Evolutionary conservation across 1,284 basidiomycete species (phyloP), one percentile per base, ranked within the genome.

Genomic region (Coriolopsis trogii): DNA sequence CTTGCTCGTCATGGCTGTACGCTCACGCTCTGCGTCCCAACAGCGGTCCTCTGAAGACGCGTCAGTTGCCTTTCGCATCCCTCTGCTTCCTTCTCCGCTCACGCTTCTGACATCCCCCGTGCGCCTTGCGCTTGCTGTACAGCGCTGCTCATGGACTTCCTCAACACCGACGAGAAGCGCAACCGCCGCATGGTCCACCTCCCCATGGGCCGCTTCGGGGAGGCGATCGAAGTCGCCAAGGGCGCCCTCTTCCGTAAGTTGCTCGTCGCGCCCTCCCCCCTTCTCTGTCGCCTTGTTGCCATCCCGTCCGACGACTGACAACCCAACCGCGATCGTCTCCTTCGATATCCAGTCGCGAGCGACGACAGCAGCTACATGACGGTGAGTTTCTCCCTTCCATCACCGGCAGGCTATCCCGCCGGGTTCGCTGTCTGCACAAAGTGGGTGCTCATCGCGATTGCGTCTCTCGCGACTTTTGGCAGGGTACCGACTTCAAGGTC

Each of bases 61-160:
- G 90, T 92, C 70, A 72, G 87, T 68, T 15, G 25, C 26, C 16
- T 8, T 41, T 31, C 30, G 9, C 25, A 3, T 18, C 10, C 16
- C n/a, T 7, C 8, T 31, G 23, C 3, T 15, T 30, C 28, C 10
- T n/a, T 16, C 16, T 10, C 18, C 41, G 36, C 28, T 45, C 26
- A 33, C 47, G 13, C 16, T 28, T 16, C 31, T 33, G 39, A 38
- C 37, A 15, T 18, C 16, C 13, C 26, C 33, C n/a, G 16, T 26
- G 13, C 30, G 18, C 38, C 8, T 26, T 16, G 20, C 41, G 29
- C 38, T 20, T 54, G 16, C 16, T 40, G 15, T 28, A n/a, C 54
- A 90, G 91, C 95, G 30, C 82, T 98, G 28, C 79, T 99, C 26
- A 99, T 99, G 95, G 89, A 98, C 71, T 98, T 95, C 80, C 82